Base-by-base conservation (phyloP, 306 rosid genomes). In the Fagus crenata region DNA sequence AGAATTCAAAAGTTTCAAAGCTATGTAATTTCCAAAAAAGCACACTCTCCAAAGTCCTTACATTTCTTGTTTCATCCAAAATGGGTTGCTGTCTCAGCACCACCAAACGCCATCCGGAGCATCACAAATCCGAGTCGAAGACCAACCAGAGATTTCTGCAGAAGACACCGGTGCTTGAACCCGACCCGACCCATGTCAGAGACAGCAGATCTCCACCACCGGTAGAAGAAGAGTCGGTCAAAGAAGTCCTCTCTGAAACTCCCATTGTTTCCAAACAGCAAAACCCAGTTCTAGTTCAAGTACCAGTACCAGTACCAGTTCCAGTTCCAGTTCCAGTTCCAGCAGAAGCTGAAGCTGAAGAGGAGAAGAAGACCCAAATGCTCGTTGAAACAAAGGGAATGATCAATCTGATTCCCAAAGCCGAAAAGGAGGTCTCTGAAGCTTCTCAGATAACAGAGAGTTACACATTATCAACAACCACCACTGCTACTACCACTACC, bases 61-160 rank as follows among this genome's bases (percentile, higher is more conserved):
- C 72, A 53, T 69, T 74, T 36, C 61, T 41, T 0, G 41, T 6
- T 69, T 75, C 58, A 43, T 72, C 22, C 83, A 80, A 65, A 81
- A 92, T 94, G 98, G 98, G 98, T 81, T 94, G 97, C 81, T 94
- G 93, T 84, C 72, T 85, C 4, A 90, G 90, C 95, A 84, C 71
- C 78, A 46, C 83, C 87, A 78, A 75, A 43, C 3, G 81, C 70
- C 56, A 55, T 37, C 81, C 79, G 22, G 63, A 81, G 53, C 76
- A 68, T 22, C 69, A 74, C 64, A 79, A 53, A 83, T 53, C 77
- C 67, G 55, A 13, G 53, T 81, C 72, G 11, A 46, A 3, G 11
- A 39, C 74, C 76, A 67, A 32, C 85, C 77, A 28, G 13, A 77
- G 78, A 64, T 51, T 59, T 60, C 71, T 72, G 2, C 72, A 28